Base-by-base conservation (phyloP, 805 yeast genomes). In the Cyberlindnera maritima region DNA sequence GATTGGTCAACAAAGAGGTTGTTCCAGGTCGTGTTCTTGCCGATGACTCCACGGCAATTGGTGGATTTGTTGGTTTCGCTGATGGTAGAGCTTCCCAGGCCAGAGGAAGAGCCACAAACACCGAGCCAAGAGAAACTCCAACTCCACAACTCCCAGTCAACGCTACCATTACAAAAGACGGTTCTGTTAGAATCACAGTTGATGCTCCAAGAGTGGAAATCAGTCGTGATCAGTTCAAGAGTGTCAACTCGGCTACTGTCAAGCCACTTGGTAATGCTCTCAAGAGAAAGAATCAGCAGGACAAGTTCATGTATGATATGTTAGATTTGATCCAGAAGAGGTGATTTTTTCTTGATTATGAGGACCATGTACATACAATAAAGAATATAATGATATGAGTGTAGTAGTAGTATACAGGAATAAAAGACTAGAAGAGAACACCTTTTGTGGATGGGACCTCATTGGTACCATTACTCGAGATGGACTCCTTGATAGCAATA, bases 391-490 rank as follows among this genome's bases (percentile, higher is more conserved):
- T n/a, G 23, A 8, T 20, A n/a, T n/a, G n/a, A n/a, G n/a, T n/a
- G n/a, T 15, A 32, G 12, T 3, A 23, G 36, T 17, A 17, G 36
- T 17, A 29, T 9, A 28, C 10, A 13, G 25, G 25, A 26, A 41
- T 21, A 39, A 19, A 14, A 21, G 28, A n/a, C 18, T 61, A 85
- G 69, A 84, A 83, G 39, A 92, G 72, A 11, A 94, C 98, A 45
- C 99, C 99, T 70, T 94, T 94, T 11, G 99, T 94, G 46, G 96
- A 85, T 18, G 99, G 99, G 39, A 94, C 88, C 52, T 94, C 99
- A 61, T 89, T 75, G 20, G 85, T 79, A 28, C 97, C 98, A 28
- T 89, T 89, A 55, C 78, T 75, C 11, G 92, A 75, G 41, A 79
- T 82, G 20, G 98, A 92, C 63, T 90, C 96, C 57, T 81, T 84